These are phyloP conservation scores for Malus hybrid DNA, from an alignment of 331 rosid species.

Conservation along the genomic window DNA sequence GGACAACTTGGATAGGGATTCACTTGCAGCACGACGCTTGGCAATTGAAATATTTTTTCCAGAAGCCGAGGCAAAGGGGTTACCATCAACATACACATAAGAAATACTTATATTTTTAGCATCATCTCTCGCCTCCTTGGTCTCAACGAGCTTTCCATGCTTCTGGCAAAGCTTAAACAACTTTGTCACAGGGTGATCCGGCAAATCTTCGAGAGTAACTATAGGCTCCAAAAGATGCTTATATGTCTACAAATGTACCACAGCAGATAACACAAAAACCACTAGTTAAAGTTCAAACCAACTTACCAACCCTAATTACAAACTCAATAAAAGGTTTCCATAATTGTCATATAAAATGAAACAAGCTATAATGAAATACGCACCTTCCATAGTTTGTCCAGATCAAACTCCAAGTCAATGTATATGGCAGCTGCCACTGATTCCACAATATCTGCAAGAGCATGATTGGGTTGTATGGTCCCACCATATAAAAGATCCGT, in stretches of 20 bases:
- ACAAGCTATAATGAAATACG: conserved; percentile 2
- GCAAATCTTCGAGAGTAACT: not conserved
- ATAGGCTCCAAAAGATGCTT: conserved; percentile 4
- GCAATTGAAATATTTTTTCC: conserved; percentile 44
- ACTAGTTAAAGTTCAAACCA: too few relatives aligned
- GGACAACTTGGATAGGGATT: conserved; percentile 31
- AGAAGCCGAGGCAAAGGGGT: conserved; percentile 36
- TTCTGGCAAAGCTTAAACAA: conserved; percentile 55
- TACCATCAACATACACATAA: conserved; percentile 44
- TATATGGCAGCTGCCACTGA: conserved; percentile 66
- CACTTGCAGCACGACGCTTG: conserved; percentile 53
- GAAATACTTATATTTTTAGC: conserved; percentile 10
- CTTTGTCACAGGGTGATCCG: not conserved
- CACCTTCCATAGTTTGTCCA: conserved; percentile 56
- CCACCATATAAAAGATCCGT: conserved; percentile 37
- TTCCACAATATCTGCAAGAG: conserved; percentile 79
- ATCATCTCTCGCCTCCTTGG: conserved; percentile 18
- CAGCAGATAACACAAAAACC: not conserved
- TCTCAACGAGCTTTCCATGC: conserved; percentile 38
- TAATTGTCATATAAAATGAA: not conserved
- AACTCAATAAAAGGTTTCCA: not conserved
- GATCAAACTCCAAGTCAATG: conserved; percentile 41
- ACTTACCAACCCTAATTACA: not conserved
- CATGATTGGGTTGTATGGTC: conserved; percentile 54
- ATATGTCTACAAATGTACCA: conserved; percentile 29